Base-by-base conservation (phyloP, 805 yeast species). In the Blastobotrys parvus region DNA sequence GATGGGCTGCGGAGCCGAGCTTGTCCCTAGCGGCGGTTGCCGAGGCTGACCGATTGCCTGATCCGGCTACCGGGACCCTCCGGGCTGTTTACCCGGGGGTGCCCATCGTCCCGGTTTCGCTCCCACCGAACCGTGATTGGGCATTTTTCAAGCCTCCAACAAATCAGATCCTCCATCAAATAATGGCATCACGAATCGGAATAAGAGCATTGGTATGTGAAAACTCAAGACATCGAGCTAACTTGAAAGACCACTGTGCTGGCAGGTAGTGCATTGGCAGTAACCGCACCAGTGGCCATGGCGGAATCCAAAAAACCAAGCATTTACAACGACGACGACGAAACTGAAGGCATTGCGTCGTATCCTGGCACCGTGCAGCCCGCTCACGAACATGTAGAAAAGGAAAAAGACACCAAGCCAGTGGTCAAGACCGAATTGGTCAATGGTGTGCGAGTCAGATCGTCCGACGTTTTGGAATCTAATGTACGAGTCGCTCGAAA, bases 391-490 rank as follows among this genome's bases (percentile, higher is more conserved):
- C 44, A 41, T 8, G 48, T 52, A 31, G 35, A 17, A 36, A 43
- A 21, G 51, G 48, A 10, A 43, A 51, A 25, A 45, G 29, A 25
- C 7, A 8, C 29, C 29, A 25, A 25, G 29, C 39, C 49, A 21
- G 16, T 48, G 4, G 41, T 50, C 16, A 47, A 43, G 25, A 43
- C 47, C 3, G 52, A 66, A 43, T 54, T 73, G 18, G 68, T 78
- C 39, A 73, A 74, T 50, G 85, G 83, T 11, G 70, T 74, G 18
- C 68, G 78, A 0, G 71, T 78, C 34, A 72, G 80, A 39, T 70
- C 82, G 2, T 69, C 77, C 35, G 53, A 63, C 2, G 45, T 64
- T 15, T 56, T 83, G 19, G 81, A 81, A 57, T 47, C 64, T 2
- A 61, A 63, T 39, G 64, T 83, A 52, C 70, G 67, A 39, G 21